Evolutionary conservation across 768 basidiomycete species (phyloP), one percentile per base, ranked within the genome.

Genomic region (Lepiota brunneoincarnata): DNA sequence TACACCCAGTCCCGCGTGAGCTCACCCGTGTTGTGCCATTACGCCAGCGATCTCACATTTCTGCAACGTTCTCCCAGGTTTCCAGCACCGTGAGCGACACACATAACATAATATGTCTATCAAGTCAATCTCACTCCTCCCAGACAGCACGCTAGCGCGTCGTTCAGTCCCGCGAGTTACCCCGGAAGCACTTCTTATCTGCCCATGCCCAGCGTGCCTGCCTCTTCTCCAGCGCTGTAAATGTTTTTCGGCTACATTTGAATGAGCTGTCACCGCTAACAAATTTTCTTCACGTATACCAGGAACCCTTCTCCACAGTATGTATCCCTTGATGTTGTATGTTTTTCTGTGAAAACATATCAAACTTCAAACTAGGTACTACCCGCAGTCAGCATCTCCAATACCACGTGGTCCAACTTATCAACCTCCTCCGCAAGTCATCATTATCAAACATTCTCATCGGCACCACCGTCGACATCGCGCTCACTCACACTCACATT

Each of bases 1-100:
- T 28, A 58, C 66, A 49, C 64, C 68, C 11, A 64, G 62, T 36
- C 66, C 71, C 47, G 56, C 63, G 67, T 71, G 61, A 23, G 70
- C 65, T 40, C 15, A 7, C 40, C 37, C 20, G 40, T 34, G n/a
- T 42, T 17, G 2, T 45, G 4, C 21, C 41, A 6, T 41, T 10
- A 10, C 43, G 48, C 10, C 12, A 47, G 18, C n/a, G 15, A 39
- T 18, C 17, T 47, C 11, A 38, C 23, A 44, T 35, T 37, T 39
- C 36, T 18, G 31, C 37, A 46, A 49, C n/a, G 24, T 23, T 40
- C 34, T 38, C 10, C 34, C 52, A 72, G 72, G 1, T 67, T 69
- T 41, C 65, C 67, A 3, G 55, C 62, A 26, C 58, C 67, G 71
- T 72, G 52, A 64, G 66, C 63, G 39, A 4, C 41, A 2, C 17